Evolutionary conservation across 1,284 basidiomycete genomes (phyloP).

Genomic region (Puccinia coronata): DNA sequence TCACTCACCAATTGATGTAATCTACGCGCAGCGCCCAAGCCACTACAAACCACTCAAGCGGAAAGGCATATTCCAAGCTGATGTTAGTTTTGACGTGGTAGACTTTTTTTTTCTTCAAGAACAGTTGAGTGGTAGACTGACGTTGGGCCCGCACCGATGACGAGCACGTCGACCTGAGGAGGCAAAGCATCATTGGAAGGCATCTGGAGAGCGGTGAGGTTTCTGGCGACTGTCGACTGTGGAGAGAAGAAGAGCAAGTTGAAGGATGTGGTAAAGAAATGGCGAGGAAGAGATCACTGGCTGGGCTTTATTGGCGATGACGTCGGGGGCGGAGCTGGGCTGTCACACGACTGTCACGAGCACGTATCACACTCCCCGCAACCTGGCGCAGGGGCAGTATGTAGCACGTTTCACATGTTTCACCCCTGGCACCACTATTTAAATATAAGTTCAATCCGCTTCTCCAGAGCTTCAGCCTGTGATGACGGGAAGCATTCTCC

Average conservation of each 20-base stretch:
- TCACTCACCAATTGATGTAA: slow-evolving; percentile 35
- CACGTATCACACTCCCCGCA: no score
- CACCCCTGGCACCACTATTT: no score
- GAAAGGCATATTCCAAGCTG: neutral
- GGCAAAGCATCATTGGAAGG: neutral
- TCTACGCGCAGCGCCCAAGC: slow-evolving; percentile 24
- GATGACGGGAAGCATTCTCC: no score
- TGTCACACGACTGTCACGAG: no score
- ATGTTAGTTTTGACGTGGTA: neutral
- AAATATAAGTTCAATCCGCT: no score
- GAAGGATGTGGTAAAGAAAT: neutral
- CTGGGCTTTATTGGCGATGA: no score
- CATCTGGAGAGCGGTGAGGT: neutral
- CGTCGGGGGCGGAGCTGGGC: no score
- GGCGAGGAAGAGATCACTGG: neutral
- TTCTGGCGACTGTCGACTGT: no score
- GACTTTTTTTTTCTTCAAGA: neutral
- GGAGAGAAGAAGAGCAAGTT: neutral
- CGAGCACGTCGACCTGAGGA: slow-evolving; percentile 56
- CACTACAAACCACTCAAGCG: neutral
- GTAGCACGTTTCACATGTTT: no score
- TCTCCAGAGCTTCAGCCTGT: no score
- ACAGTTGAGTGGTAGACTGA: slow-evolving; percentile 46
- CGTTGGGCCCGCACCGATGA: slow-evolving; percentile 60
- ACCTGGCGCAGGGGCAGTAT: no score